These are phyloP conservation scores for Gossypium gossypioides DNA, from an alignment of 441 rosid species.

Conservation along the genomic window DNA sequence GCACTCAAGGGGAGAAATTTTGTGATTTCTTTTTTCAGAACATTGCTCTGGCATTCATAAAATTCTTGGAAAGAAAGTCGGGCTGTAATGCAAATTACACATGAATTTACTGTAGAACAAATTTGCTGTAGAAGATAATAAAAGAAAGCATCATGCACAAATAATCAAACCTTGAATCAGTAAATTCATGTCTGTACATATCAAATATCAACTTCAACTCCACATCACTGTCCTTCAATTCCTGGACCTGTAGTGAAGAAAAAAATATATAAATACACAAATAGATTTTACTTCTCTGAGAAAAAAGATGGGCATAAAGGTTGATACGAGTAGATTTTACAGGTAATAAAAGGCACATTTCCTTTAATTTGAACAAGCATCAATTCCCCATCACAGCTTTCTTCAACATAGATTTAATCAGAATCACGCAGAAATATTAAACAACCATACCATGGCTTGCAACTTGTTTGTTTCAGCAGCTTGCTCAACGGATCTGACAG, in stretches of 20 bases:
- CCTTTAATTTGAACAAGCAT: not conserved
- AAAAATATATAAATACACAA: not conserved
- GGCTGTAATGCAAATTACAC: not conserved
- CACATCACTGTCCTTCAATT: slow-evolving; percentile 49
- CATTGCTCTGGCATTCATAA: not conserved
- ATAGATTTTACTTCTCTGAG: not conserved
- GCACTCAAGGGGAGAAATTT: not conserved
- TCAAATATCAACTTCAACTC: slow-evolving; percentile 79
- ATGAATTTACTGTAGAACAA: not conserved
- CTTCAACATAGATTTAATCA: not conserved
- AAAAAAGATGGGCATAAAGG: not conserved
- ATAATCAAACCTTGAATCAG: slow-evolving; percentile 55
- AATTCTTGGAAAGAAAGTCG: not conserved
- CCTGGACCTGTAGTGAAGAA: slow-evolving; percentile 46
- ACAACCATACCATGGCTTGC: slow-evolving; percentile 56
- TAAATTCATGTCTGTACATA: slow-evolving; percentile 76
- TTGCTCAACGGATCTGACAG: slow-evolving; percentile 46
- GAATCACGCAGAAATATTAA: not conserved
- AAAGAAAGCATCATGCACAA: not conserved
- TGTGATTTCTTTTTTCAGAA: not conserved
- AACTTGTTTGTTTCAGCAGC: slow-evolving; percentile 54
- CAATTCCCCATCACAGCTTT: not conserved
- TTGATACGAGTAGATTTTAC: not conserved
- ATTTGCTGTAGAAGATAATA: not conserved
- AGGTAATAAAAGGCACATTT: not conserved